Evolutionary conservation across 164 flowering plant species (phyloP).

Genomic region (Stephania japonica): DNA sequence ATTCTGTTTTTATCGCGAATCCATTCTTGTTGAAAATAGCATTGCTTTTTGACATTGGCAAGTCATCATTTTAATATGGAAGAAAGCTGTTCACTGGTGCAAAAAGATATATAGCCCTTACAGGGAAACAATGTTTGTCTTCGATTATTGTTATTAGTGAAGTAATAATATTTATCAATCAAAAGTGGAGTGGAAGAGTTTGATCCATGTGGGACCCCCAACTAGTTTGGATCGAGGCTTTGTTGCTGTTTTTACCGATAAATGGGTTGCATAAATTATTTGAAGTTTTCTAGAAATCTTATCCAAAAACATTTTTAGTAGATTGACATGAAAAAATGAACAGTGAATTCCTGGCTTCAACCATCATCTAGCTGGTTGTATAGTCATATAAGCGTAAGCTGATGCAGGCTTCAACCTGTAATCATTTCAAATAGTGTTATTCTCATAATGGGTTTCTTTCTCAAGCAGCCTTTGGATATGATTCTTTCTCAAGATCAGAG

Average conservation of each 20-base stretch:
- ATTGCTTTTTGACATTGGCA: not conserved
- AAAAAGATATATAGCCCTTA: no score
- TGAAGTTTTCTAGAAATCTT: not conserved
- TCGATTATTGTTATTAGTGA: no score
- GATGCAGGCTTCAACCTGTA: not conserved
- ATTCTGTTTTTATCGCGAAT: not conserved
- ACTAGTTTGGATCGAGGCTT: not conserved
- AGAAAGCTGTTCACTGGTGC: no score
- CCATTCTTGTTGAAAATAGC: not conserved
- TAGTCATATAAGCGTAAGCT: not conserved
- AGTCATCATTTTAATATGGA: not conserved
- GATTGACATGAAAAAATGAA: not conserved
- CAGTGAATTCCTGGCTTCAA: not conserved
- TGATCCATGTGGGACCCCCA: not conserved
- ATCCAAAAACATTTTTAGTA: no score
- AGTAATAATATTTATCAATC: no score
- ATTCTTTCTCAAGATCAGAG: conserved; percentile 87
- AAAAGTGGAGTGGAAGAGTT: not conserved
- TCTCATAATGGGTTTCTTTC: conserved; percentile 10
- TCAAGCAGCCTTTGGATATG: conserved; percentile 79
- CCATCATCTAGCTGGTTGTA: not conserved
- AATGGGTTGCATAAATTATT: not conserved
- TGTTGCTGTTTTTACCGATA: not conserved
- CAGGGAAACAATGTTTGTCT: no score
- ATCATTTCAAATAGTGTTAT: not conserved